These are phyloP conservation scores for Phaeophleospora eucalypticola DNA, from an alignment of 2,329 filamentous ascomycete species.

Conservation along the genomic window DNA sequence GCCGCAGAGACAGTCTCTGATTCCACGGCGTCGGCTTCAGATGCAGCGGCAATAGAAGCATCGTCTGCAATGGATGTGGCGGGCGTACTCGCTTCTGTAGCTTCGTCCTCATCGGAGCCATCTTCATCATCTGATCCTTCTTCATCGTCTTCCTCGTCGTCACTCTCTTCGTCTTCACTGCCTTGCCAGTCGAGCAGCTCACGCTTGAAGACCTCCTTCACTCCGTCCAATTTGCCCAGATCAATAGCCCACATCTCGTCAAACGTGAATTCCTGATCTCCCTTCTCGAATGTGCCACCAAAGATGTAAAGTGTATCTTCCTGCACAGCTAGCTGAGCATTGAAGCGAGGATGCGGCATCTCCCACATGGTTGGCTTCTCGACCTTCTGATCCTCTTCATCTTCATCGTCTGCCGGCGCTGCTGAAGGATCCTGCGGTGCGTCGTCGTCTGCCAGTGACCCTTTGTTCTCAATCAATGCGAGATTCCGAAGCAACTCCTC, in stretches of 20 bases:
- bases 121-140: conserved; percentile 57
- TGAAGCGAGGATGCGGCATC: conserved; percentile 86
- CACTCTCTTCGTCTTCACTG: conserved; percentile 42
- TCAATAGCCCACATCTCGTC: conserved; percentile 93
- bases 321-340: conserved; percentile 83
- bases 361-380: conserved; percentile 65
- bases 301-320: conserved; percentile 92
- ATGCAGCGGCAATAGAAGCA: conserved; percentile 16
- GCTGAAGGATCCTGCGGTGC: conserved; percentile 15
- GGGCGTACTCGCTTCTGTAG: conserved; percentile 44
- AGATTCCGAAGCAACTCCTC: conserved; percentile 85
- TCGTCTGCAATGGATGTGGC: conserved; percentile 23
- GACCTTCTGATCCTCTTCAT: conserved; percentile 51
- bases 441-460: conserved; percentile 50
- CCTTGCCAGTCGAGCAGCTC: conserved; percentile 81
- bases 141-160: conserved; percentile 48
- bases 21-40: conserved; percentile 16
- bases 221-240: conserved; percentile 89
- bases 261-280: conserved; percentile 90
- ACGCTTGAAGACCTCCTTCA: conserved; percentile 82
- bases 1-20: conserved; percentile 45
- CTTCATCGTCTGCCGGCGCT: conserved; percentile 40
- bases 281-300: conserved; percentile 91
- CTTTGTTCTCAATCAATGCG: conserved; percentile 75
- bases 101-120: conserved; percentile 23